Percentiles rank a stretch among this genome's conserved stretches.
phyloP scores from a whole-genome alignment of 2,329 filamentous ascomycete genomes.

The Fusarium austroafricanum region DNA sequence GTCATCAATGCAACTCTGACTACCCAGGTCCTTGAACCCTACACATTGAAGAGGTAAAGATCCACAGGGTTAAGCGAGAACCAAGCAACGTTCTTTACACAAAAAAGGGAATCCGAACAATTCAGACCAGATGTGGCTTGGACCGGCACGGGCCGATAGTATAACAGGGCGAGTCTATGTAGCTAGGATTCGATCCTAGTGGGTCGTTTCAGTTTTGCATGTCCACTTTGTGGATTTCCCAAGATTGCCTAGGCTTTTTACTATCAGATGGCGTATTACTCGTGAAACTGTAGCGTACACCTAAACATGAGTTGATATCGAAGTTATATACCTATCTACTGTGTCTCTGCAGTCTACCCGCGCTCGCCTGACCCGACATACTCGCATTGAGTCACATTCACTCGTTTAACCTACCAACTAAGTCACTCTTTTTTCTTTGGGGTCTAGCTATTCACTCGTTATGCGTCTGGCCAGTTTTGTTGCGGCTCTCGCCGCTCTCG shows the following conservation, averaged over 20 bases:
- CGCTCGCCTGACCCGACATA: background rate
- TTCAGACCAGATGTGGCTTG: background rate
- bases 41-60: background rate
- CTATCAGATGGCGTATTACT: accelerated
- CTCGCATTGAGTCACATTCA: background rate
- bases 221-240: background rate
- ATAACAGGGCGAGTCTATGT: background rate
- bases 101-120: background rate
- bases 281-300: too few species aligned
- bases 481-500: slow-evolving; percentile 1
- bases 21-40: background rate
- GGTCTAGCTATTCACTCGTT: background rate
- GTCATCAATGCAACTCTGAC: background rate
- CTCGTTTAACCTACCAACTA: background rate
- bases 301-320: background rate
- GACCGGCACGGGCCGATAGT: slow-evolving; percentile 3
- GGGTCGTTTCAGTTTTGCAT: slow-evolving; percentile 1
- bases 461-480: slow-evolving; percentile 10
- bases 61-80: background rate
- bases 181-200: slow-evolving; percentile 11
- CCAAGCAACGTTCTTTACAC: background rate
- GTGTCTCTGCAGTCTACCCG: background rate
- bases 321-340: slow-evolving; percentile 2
- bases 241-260: background rate
- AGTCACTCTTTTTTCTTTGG: slow-evolving; percentile 5